These are phyloP conservation scores for Suhomyces vadensis DNA, from an alignment of 805 yeast genomes.

Conservation along the genomic window DNA sequence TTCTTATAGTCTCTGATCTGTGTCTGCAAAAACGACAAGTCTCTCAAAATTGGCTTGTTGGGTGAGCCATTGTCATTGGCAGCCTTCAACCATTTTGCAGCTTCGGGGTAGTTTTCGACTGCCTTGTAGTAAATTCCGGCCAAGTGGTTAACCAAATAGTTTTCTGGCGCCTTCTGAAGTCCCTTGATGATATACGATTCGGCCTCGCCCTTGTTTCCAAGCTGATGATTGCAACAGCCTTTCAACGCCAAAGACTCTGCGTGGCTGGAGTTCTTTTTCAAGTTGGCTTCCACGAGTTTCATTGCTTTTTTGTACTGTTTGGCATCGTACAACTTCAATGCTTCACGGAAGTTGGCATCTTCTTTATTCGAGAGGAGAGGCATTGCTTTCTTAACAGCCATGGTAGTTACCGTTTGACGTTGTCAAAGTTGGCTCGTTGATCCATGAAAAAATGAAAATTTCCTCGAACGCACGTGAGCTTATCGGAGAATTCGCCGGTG, in stretches of 20 bases:
- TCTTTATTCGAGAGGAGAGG: constrained; percentile 56
- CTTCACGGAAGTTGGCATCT: constrained; percentile 74
- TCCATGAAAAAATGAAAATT: neutral
- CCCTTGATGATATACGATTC: constrained; percentile 62
- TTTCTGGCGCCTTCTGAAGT: constrained; percentile 52
- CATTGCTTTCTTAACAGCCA: constrained; percentile 21
- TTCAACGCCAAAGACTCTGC: constrained; percentile 84
- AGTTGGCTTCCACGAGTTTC: constrained; percentile 68
- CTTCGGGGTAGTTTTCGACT: constrained; percentile 67
- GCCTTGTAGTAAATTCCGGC: constrained; percentile 80
- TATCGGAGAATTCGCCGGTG: neutral
- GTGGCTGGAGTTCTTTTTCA: constrained; percentile 74
- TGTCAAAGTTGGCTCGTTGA: neutral
- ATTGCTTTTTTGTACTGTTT: constrained; percentile 87
- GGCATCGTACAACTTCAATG: constrained; percentile 76
- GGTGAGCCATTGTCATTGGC: constrained; percentile 77
- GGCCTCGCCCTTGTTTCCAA: constrained; percentile 65
- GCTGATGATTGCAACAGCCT: constrained; percentile 64
- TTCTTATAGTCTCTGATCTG: constrained; percentile 75
- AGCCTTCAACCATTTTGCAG: constrained; percentile 73
- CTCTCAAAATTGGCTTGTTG: constrained; percentile 78
- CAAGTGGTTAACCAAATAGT: constrained; percentile 80
- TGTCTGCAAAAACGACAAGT: constrained; percentile 74
- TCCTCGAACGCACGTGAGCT: neutral
- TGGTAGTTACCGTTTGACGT: neutral